Evolutionary conservation across 257 asterid genomes (phyloP).

Genomic region (Scutellaria barbata): DNA sequence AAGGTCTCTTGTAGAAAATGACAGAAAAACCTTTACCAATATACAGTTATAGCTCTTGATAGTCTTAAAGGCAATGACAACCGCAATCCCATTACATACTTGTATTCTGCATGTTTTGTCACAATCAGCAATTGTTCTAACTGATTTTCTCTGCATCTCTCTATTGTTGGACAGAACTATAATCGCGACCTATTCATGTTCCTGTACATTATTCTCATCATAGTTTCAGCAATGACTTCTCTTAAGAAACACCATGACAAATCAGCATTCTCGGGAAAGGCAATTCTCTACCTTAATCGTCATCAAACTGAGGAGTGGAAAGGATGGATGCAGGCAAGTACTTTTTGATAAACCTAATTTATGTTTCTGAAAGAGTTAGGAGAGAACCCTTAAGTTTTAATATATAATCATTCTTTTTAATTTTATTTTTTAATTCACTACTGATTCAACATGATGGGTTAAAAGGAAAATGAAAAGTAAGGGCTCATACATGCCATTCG

Average conservation of each 20-base stretch:
- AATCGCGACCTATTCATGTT: constrained; percentile 93
- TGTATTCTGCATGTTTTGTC: constrained; percentile 14
- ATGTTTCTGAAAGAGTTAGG: not conserved
- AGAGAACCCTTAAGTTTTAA: not conserved
- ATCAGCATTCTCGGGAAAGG: constrained; percentile 89
- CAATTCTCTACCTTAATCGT: constrained; percentile 89
- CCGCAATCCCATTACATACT: not conserved
- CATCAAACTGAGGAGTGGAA: constrained; percentile 99
- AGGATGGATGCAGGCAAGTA: constrained; percentile 99
- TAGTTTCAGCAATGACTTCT: constrained; percentile 93
- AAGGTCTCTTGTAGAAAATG: constrained; percentile 4
- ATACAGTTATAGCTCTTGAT: constrained; percentile 13
- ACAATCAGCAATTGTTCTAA: constrained; percentile 22
- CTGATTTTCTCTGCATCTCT: constrained; percentile 31
- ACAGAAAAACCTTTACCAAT: not conserved
- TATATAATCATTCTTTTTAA: not conserved
- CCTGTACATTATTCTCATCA: constrained; percentile 81
- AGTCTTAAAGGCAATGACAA: constrained; percentile 3
- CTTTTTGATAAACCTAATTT: not conserved
- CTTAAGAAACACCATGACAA: constrained; percentile 90
- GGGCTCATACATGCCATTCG: not conserved
- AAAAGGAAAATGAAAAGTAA: not conserved
- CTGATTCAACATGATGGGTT: constrained; percentile 7
- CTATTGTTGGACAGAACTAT: constrained; percentile 74
- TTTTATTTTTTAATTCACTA: not conserved